Evolutionary conservation across 495 filamentous ascomycete species (phyloP), one percentile per base, ranked within the genome.

Genomic region (Aspergillus sclerotioniger): DNA sequence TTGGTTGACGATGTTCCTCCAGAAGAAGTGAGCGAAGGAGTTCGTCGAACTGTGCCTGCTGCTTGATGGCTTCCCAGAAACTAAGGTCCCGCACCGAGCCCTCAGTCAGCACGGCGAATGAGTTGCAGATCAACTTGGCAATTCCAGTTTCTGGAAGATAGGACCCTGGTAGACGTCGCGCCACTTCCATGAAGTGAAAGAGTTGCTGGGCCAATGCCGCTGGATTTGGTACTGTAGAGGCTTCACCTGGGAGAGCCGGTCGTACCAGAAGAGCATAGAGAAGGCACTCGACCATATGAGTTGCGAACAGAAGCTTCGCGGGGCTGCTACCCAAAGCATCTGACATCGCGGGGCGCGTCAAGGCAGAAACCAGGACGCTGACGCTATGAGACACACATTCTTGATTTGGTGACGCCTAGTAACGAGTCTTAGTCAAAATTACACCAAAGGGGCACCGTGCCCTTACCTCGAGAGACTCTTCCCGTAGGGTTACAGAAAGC

Each of bases 61-160:
- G 64, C 20, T 78, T 80, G 58, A 91, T 82, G 5, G 75, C 72
- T 3, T 65, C 56, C 87, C 89, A 90, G 59, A 91, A 80, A 0
- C 62, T 54, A 10, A 69, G 58, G 52, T 82, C 87, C 46, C 84
- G 77, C 12, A 85, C 70, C 43, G 86, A 89, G 15, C 78, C 83
- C 66, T 90, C 84, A 0, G 91, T 71, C 3, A 92, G 72, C 12
- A 84, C 75, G 13, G 83, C 80, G 51, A 91, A 86, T 28, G 80
- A 81, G 41, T 80, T 64, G 46, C 75, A 84, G 61, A 66, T 84
- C 63, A 71, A 72, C 61, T 45, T 78, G 57, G 70, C 67, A 50
- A 61, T 55, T n/a, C 55, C 60, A 10, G 47, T 9, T 28, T 62
- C 61, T 4, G 56, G 51, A 3, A 63, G 15, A 1, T 59, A 20